Evolutionary conservation across 1,284 basidiomycete species (phyloP).

Genomic region (Cutaneotrichosporon curvatum): DNA sequence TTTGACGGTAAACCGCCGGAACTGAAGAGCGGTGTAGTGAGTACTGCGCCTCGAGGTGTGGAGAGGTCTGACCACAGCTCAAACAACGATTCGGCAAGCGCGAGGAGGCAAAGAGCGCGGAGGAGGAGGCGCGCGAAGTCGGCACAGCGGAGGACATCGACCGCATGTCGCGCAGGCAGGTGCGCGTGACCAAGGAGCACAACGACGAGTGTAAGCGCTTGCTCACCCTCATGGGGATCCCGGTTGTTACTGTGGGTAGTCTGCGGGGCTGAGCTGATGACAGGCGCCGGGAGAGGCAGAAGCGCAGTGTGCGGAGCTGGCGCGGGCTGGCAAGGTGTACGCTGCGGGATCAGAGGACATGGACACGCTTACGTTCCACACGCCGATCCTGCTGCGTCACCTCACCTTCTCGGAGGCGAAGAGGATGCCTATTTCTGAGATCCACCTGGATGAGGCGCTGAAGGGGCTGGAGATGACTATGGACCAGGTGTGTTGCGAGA

Average conservation of each 20-base stretch:
- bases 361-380: conserved; percentile 95
- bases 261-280: conserved; percentile 12
- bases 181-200: conserved; percentile 90
- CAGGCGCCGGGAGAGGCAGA: conserved; percentile 97
- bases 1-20: conserved; percentile 99
- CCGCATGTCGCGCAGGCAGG: conserved; percentile 79
- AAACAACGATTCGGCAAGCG: conserved; percentile 74
- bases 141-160: conserved; percentile 91
- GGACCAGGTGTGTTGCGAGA: conserved; percentile 65
- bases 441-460: conserved; percentile 72
- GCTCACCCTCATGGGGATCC: conserved; percentile 92
- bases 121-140: conserved; percentile 92
- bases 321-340: conserved; percentile 89
- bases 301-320: conserved; percentile 96
- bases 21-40: conserved; percentile 87
- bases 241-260: conserved; percentile 69
- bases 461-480: conserved; percentile 87
- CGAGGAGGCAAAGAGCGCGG: conserved; percentile 88
- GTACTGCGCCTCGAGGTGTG: conserved; percentile 38
- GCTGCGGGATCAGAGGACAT: conserved; percentile 98
- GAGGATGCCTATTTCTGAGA: conserved; percentile 94
- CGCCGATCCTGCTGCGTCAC: conserved; percentile 88
- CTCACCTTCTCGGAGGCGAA: conserved; percentile 98
- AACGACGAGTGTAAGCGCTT: conserved; percentile 91
- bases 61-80: conserved; percentile 8